These are phyloP conservation scores for Claviceps sp. DNA, from an alignment of 2,329 filamentous ascomycete genomes.

Conservation along the genomic window DNA sequence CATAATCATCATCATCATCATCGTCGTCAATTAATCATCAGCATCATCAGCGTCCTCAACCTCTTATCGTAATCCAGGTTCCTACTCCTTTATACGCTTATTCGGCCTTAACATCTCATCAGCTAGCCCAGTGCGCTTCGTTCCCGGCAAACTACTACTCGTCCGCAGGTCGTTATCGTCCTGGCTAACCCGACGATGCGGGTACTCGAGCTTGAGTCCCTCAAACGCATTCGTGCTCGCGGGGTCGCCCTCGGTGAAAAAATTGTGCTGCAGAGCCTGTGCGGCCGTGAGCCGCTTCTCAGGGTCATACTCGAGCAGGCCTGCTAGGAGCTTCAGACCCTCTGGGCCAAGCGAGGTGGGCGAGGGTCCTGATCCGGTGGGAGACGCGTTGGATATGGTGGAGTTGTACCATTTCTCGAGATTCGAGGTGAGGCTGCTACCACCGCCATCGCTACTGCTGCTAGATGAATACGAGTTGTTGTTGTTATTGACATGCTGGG, in stretches of 20 bases:
- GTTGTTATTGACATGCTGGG: constrained; percentile 12
- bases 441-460: constrained; percentile 1
- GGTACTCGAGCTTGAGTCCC: constrained; percentile 77
- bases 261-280: constrained; percentile 78
- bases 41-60: background rate
- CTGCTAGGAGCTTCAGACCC: constrained; percentile 69
- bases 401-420: constrained; percentile 73
- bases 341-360: constrained; percentile 56
- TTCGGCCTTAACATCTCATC: constrained; percentile 61
- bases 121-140: constrained; percentile 73
- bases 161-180: constrained; percentile 96
- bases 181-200: constrained; percentile 75
- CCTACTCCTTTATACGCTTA: constrained; percentile 49
- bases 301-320: constrained; percentile 85
- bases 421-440: constrained; percentile 24
- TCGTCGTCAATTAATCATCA: background rate
- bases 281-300: constrained; percentile 76
- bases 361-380: constrained; percentile 16
- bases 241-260: constrained; percentile 65
- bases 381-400: constrained; percentile 46
- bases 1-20: no score
- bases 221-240: constrained; percentile 82
- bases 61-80: no score
- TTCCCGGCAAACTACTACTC: constrained; percentile 77
- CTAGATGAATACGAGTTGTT: constrained; percentile 11